These are phyloP conservation scores for Boletus pseudopeckii DNA, from an alignment of 768 basidiomycete genomes.

Conservation along the genomic window DNA sequence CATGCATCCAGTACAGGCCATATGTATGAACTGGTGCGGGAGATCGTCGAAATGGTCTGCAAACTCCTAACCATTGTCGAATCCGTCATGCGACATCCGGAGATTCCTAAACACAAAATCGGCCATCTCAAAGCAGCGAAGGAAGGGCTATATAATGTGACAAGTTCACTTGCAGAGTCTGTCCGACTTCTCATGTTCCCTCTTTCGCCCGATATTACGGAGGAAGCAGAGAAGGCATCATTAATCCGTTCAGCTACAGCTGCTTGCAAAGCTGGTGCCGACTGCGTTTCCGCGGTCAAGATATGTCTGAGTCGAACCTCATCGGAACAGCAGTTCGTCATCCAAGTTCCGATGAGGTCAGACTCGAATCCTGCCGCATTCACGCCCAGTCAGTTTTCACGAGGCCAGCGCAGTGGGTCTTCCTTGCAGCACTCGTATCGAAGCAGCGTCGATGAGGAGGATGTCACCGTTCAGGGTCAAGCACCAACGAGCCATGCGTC, in stretches of 20 bases:
- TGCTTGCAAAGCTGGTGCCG: slow-evolving; percentile 82
- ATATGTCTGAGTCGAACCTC: slow-evolving; percentile 67
- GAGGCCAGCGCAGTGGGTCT: slow-evolving; percentile 37
- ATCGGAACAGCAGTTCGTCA: slow-evolving; percentile 60
- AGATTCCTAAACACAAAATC: slow-evolving; percentile 60
- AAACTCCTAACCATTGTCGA: slow-evolving; percentile 90
- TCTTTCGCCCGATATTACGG: slow-evolving; percentile 46
- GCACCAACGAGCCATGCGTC: slow-evolving; percentile 27
- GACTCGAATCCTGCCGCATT: slow-evolving; percentile 43
- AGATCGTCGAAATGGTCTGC: slow-evolving; percentile 91
- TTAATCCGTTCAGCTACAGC: slow-evolving; percentile 84
- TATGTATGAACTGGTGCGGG: slow-evolving; percentile 91
- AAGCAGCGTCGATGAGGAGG: slow-evolving; percentile 51
- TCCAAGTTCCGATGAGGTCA: slow-evolving; percentile 54
- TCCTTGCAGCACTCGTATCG: slow-evolving; percentile 37
- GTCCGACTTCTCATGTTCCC: slow-evolving; percentile 71
- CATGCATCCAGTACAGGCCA: slow-evolving; percentile 93
- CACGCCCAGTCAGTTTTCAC: slow-evolving; percentile 48
- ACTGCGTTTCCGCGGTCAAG: slow-evolving; percentile 85
- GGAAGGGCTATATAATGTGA: slow-evolving; percentile 79
- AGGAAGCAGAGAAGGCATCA: slow-evolving; percentile 78
- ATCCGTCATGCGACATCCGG: slow-evolving; percentile 75
- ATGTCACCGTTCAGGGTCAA: slow-evolving; percentile 56
- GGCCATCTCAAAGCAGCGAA: slow-evolving; percentile 67
- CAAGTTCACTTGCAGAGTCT: slow-evolving; percentile 82